These are phyloP conservation scores for Kuraishia piskuri DNA, from an alignment of 805 yeast species.

Conservation along the genomic window DNA sequence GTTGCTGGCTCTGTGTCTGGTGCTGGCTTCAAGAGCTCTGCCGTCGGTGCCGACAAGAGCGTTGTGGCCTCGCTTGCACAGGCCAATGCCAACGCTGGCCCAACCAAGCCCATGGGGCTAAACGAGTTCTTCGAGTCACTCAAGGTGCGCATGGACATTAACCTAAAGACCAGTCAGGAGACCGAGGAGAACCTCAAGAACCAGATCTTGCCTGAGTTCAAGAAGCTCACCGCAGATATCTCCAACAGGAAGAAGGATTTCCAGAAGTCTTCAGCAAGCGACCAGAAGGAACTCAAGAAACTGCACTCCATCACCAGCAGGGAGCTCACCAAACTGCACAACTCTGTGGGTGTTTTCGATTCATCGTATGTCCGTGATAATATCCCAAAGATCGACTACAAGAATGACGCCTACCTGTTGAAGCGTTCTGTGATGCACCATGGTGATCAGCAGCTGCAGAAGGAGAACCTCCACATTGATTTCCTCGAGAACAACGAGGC, in stretches of 20 bases:
- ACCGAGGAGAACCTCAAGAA: slow-evolving; percentile 28
- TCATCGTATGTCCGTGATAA: slow-evolving; percentile 1
- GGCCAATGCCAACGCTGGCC: background rate
- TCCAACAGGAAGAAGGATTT: slow-evolving; percentile 34
- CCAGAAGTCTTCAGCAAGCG: slow-evolving; percentile 22
- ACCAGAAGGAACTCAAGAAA: slow-evolving; percentile 29
- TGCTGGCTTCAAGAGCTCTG: background rate
- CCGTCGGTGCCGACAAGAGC: background rate
- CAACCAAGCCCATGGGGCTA: slow-evolving; percentile 6
- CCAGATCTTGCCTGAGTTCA: slow-evolving; percentile 34
- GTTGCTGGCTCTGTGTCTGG: slow-evolving; percentile 17
- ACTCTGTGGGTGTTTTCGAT: slow-evolving; percentile 14
- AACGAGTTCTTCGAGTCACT: slow-evolving; percentile 20
- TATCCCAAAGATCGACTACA: slow-evolving; percentile 22
- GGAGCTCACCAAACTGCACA: slow-evolving; percentile 13
- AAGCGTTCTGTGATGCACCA: slow-evolving; percentile 27
- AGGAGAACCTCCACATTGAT: slow-evolving; percentile 37
- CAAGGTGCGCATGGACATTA: slow-evolving; percentile 18
- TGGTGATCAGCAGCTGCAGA: slow-evolving; percentile 31
- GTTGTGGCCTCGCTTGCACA: background rate
- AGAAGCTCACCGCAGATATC: slow-evolving; percentile 28
- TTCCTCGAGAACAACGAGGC: slow-evolving; percentile 33
- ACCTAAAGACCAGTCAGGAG: slow-evolving; percentile 26
- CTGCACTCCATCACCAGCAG: slow-evolving; percentile 25
- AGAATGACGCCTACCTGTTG: slow-evolving; percentile 37